Base-by-base conservation (phyloP, 2,329 filamentous ascomycete genomes). In the Trichoderma gracile region DNA sequence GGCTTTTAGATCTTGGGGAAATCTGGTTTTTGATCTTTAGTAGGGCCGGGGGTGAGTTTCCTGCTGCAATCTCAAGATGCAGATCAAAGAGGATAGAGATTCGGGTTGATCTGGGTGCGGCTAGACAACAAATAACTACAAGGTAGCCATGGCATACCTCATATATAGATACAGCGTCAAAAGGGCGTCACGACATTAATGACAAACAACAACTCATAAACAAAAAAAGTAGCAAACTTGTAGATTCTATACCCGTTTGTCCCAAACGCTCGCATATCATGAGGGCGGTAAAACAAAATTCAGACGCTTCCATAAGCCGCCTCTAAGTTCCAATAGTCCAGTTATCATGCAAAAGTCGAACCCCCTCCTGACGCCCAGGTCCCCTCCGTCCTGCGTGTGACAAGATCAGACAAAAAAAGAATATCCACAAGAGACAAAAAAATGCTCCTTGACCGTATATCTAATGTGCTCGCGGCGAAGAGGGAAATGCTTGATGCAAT, bases 341-440 rank as follows among this genome's bases (percentile, higher is more conserved):
- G 40, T 6, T 52, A 33, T 5, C 38, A 30, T 21, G 19, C 21
- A 3, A 27, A 25, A 61, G 38, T 19, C n/a, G 30, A 53, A 43
- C 5, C 10, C 33, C 25, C 42, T 23, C 25, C 42, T 23, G 57
- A 42, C 45, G n/a, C 30, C 57, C 47, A 49, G 1, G 7, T 23
- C 9, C 25, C 38, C n/a, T 27, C 7, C 47, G 7, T 40, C 8
- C n/a, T n/a, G 23, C 38, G 23, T n/a, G 9, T 45, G 15, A 23
- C 3, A 49, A 15, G 14, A 33, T 21, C 3, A 52, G 43, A 45
- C 5, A 33, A 8, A 43, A 17, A 17, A 17, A 30, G 17, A 4
- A 57, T 65, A 65, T 65, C 67, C 46, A 64, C 70, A 73, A 68
- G 70, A 69, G 69, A 67, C 69, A 52, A 63, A 50, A 52, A 63